Base-by-base conservation (phyloP, 306 rosid genomes). In the Styphnolobium japonicum region DNA sequence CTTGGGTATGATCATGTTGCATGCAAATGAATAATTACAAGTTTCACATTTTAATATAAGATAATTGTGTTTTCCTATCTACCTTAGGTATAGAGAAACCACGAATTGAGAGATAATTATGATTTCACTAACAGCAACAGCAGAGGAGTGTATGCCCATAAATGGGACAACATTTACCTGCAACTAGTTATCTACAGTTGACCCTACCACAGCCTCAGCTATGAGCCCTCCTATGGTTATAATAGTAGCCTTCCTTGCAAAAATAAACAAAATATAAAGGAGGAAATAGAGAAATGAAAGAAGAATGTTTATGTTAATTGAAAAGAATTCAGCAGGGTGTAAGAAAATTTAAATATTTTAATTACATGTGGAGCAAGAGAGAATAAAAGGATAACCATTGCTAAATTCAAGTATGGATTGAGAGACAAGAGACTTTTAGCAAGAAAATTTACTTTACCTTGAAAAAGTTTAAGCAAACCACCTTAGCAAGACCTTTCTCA, bases 151-250 rank as follows among this genome's bases (percentile, higher is more conserved):
- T 74, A 95, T 81, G 77, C 98, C 99, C 63, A 95, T 89, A 85
- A 95, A 91, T 37, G 99, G 99, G 81, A 95, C 97, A 71, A 95
- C 66, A 83, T 95, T 98, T 29, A 95, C 99, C 84, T 95, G 99
- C 85, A 95, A 85, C 98, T 92, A 95, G 86, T 80, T 93, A 88
- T 95, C 99, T 70, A 95, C 91, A 10, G 85, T 90, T 67, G 99
- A 93, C 34, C 99, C 99, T 70, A 93, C 96, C 49, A 90, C 96
- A 0, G 98, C 99, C 1, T 98, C 98, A 16, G 91, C 93, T 49
- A 92, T 86, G 42, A 95, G 98, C 76, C 99, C 99, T 61, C 98
- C 97, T n/a, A 95, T 67, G 77, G 94, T 93, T 79, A 95, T 91
- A 58, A 90, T 74, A 51, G 91, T 88, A 42, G 99, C 98, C 88